Evolutionary conservation across 352 stramenopile species (phyloP).

Genomic region (Plasmopara muralis): DNA sequence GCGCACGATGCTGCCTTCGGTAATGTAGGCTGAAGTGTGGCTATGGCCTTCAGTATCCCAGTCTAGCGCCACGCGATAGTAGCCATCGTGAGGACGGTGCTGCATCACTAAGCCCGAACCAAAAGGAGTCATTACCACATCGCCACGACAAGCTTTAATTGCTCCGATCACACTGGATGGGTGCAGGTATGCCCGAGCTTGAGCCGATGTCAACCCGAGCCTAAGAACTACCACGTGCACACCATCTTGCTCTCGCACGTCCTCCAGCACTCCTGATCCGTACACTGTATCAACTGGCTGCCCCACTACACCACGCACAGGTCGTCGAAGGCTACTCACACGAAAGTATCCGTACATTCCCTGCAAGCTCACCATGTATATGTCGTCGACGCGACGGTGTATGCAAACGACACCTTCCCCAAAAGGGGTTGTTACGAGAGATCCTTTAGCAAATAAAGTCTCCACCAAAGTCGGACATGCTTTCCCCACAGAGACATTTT

Average conservation of each 20-base stretch:
- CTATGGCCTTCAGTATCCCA: constrained; percentile 49
- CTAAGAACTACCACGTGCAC: constrained; percentile 66
- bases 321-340: constrained; percentile 23
- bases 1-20: constrained; percentile 44
- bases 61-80: constrained; percentile 67
- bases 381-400: constrained; percentile 38
- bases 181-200: constrained; percentile 62
- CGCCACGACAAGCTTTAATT: constrained; percentile 64
- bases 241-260: constrained; percentile 54
- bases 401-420: constrained; percentile 49
- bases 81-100: constrained; percentile 50
- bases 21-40: constrained; percentile 61
- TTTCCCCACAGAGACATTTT: neutral
- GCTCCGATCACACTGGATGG: constrained; percentile 39
- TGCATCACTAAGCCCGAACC: constrained; percentile 63
- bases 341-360: constrained; percentile 46
- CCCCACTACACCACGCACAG: constrained; percentile 50
- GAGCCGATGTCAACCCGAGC: constrained; percentile 38
- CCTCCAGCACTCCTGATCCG: constrained; percentile 54
- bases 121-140: constrained; percentile 75
- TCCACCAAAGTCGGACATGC: constrained; percentile 13
- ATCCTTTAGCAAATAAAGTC: constrained; percentile 36
- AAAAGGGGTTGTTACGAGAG: constrained; percentile 57
- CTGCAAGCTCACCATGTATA: constrained; percentile 52
- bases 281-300: constrained; percentile 60